phyloP scores from a whole-genome alignment of 345 rosid genomes.

The Eucalyptus pauciflora region DNA sequence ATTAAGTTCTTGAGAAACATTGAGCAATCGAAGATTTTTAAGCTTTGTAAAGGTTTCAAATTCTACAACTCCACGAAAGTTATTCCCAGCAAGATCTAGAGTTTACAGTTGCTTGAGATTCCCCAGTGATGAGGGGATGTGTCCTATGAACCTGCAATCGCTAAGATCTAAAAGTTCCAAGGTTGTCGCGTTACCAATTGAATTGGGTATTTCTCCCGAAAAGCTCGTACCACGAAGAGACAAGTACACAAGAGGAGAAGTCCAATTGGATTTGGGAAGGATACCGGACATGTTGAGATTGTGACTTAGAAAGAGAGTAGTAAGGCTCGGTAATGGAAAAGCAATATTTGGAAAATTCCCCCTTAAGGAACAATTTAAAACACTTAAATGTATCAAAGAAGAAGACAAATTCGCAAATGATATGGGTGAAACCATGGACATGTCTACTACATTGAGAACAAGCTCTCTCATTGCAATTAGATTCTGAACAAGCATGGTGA shows the following conservation, averaged over 20 bases:
- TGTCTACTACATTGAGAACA: not conserved
- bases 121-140: not conserved
- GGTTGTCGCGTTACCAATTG: not conserved
- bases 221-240: not conserved
- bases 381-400: too few relatives aligned
- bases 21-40: rapidly evolving
- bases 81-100: too few relatives aligned
- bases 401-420: too few relatives aligned
- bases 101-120: not conserved
- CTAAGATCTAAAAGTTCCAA: too few relatives aligned
- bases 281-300: too few relatives aligned
- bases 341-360: too few relatives aligned
- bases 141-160: not conserved
- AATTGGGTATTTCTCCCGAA: not conserved
- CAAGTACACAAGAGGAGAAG: not conserved
- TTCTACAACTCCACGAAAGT: not conserved
- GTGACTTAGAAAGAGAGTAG: too few relatives aligned
- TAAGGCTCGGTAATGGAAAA: too few relatives aligned
- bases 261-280: not conserved
- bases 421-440: not conserved
- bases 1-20: too few relatives aligned
- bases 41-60: too few relatives aligned
- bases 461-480: not conserved
- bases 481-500: not conserved
- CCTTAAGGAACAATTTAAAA: too few relatives aligned